Base-by-base conservation (phyloP, 2,329 filamentous ascomycete genomes). In the Alternaria conjuncta region DNA sequence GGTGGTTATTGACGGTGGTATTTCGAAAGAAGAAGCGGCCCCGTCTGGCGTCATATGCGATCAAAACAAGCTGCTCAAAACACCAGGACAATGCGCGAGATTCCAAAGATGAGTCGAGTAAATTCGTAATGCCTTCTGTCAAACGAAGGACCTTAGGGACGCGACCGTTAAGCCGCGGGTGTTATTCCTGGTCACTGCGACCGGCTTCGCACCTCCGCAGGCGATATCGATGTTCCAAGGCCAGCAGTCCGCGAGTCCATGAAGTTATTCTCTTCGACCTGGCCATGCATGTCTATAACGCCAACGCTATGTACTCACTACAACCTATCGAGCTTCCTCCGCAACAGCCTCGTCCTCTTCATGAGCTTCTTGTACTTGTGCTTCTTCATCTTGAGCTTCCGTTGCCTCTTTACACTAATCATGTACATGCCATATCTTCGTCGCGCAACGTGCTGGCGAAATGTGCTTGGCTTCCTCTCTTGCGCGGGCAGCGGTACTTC, bases 331-430 rank as follows among this genome's bases (percentile, higher is more conserved):
- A 96, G 85, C 85, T 94, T 97, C 79, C 94, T 89, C 79, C 95
- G 90, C 84, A 94, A 82, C 79, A 93, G 95, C 80, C 95, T 89
- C 77, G 95, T 97, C 82, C 89, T 88, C 86, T 91, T 92, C 92
- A 97, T 94, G 72, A 98, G 86, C 89, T 99, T 99, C 94, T 97
- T 98, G 83, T 97, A 97, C 90, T 99, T 99, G 88, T 98, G 95
- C 89, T 98, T 99, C 92, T 99, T 99, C 94, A 99, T 99, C 89
- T 94, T 97, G 77, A 97, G 84, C 84, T 96, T 96, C 78, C 94
- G 87, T 82, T 97, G 93, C 81, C 96, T 88, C 86, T 91, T 94
- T 72, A 97, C 95, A 78, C 93, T 97, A 78, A 99, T 93, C 68
- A 93, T 88, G 65, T 90, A 83, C 90, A 97, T 94, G 64, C 80